Conservation (phyloP, 768 basidiomycete genomes). For the Daedalea quercina region DNA sequence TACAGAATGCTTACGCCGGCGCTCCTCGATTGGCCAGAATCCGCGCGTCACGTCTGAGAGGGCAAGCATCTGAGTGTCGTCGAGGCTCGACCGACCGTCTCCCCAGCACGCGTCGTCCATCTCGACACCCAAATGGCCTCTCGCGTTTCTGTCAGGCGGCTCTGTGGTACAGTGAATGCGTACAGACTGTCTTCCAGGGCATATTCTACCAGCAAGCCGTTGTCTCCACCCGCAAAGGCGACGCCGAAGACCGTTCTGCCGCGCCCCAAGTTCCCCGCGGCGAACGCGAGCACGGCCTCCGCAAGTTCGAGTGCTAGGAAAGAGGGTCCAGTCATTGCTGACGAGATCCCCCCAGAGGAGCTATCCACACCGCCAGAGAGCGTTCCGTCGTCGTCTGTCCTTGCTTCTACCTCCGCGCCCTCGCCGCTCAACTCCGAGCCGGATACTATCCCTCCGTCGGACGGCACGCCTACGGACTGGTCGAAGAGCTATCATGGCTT, state of each 20-base stretch:
- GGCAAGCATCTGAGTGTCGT: no score
- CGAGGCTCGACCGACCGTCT: no score
- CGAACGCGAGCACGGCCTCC: constrained; percentile 26
- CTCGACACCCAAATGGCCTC: no score
- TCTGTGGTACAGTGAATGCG: no score
- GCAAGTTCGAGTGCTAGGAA: constrained; percentile 14
- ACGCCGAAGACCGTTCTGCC: not conserved
- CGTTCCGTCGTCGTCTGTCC: constrained; percentile 10
- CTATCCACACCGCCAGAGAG: constrained; percentile 8
- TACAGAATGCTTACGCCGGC: no score
- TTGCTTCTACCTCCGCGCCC: not conserved
- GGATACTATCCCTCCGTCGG: constrained; percentile 3
- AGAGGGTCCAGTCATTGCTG: constrained; percentile 9
- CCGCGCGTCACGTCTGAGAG: no score
- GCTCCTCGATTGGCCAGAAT: no score
- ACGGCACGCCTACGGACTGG: constrained; percentile 62
- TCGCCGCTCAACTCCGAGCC: constrained; percentile 3
- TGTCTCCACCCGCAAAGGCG: not conserved
- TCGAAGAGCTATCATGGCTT: constrained; percentile 82
- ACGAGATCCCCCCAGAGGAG: constrained; percentile 12
- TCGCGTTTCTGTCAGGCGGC: no score
- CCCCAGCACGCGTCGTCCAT: no score
- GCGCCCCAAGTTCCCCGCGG: constrained; percentile 5
- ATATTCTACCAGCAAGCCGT: no score
- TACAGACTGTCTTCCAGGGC: no score